Evolutionary conservation across 129 eudicot species (phyloP).

Genomic region (Tagetes erecta): DNA sequence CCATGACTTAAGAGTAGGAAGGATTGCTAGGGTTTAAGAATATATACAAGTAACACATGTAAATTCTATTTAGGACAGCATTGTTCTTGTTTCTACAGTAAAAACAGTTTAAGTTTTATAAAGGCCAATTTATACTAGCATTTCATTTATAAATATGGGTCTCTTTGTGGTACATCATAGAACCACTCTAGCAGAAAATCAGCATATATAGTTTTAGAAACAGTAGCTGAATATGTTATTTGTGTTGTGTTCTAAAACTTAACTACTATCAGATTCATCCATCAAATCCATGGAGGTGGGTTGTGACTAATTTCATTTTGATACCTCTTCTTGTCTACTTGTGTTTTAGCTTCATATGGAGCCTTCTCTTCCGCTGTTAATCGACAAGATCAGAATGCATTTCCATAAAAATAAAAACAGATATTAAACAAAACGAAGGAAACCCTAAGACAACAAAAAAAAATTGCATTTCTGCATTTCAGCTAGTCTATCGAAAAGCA

Average conservation of each 20-base stretch:
- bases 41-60: slow-evolving; percentile 31
- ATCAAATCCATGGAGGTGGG: slow-evolving; percentile 44
- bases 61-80: slow-evolving; percentile 23
- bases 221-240: not conserved
- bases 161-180: not conserved
- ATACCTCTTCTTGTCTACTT: slow-evolving; percentile 75
- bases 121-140: not conserved
- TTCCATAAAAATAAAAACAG: no score
- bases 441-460: slow-evolving; percentile 3
- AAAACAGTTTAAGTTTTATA: not conserved
- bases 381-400: not conserved
- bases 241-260: slow-evolving; percentile 15
- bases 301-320: slow-evolving; percentile 45
- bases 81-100: slow-evolving; percentile 14
- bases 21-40: slow-evolving; percentile 31
- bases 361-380: slow-evolving; percentile 75
- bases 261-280: slow-evolving; percentile 70
- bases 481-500: no score
- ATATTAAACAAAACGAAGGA: not conserved
- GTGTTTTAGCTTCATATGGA: slow-evolving; percentile 76
- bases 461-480: not conserved
- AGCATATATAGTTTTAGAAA: not conserved
- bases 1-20: slow-evolving; percentile 26
- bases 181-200: not conserved
- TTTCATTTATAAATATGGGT: not conserved